Percentiles rank a stretch among this genome's conserved stretches.
phyloP scores from a whole-genome alignment of 164 flowering plant species.

The Dillenia suffruticosa region DNA sequence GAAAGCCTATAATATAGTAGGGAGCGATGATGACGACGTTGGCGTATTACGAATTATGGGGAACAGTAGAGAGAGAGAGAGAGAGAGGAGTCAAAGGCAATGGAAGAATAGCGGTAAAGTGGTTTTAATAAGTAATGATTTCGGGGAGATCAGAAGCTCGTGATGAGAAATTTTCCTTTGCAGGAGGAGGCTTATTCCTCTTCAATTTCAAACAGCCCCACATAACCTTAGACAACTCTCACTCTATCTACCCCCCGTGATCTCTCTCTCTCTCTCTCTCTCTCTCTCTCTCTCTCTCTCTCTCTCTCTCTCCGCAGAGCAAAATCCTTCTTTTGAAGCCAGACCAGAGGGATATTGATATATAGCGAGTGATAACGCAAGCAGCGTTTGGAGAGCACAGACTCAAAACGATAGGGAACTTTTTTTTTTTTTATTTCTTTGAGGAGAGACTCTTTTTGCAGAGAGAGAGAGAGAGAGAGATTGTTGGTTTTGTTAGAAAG shows the following conservation, averaged over 20 bases:
- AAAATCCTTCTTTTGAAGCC: not conserved
- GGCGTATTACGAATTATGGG: constrained; percentile 14
- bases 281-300: no score
- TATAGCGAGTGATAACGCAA: no score
- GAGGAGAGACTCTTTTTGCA: constrained; percentile 1
- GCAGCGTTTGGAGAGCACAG: no score
- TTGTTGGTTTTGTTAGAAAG: not conserved
- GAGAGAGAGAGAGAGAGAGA: constrained; percentile 2
- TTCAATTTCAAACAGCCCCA: no score
- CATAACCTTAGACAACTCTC: constrained; percentile 14
- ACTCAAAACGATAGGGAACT: no score
- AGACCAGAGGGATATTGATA: no score
- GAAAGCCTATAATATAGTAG: no score
- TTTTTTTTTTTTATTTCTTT: not conserved
- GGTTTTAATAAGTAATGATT: constrained; percentile 27
- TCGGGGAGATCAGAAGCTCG: constrained; percentile 24
- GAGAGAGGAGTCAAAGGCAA: constrained; percentile 36
- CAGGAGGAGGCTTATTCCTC: constrained; percentile 8
- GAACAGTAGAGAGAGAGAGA: constrained; percentile 13
- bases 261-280: no score
- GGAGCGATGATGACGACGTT: constrained; percentile 43
- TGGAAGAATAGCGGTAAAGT: no score
- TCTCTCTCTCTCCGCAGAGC: constrained; percentile 5
- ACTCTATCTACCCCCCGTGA: constrained; percentile 23
- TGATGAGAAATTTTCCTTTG: constrained; percentile 39